Base-by-base conservation (phyloP, 371 early-diverging fungal genomes). In the Rhizopus microsporus region DNA sequence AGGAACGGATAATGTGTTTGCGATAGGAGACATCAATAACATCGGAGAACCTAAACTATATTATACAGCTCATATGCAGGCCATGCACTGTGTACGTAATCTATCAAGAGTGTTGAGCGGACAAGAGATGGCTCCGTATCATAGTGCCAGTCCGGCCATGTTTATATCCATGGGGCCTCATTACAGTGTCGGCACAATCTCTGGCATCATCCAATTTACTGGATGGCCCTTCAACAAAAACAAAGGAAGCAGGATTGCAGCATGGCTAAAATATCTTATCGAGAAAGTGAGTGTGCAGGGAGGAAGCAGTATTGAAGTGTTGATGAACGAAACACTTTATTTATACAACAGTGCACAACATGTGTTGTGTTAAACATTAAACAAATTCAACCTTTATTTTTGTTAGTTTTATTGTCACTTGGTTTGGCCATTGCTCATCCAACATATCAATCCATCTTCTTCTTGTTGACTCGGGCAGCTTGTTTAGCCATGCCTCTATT, bases 371-470 rank as follows among this genome's bases (percentile, higher is more conserved):
- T 39, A 8, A 39, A 39, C 23, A 23, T 29, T 50, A 34, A 50
- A 37, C 4, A 46, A 77, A 75, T n/a, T 68, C 68, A 54, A 78
- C 66, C 42, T 71, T 75, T 44, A 78, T 66, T 48, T 67, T 58
- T 10, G 75, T 78, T 58, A 75, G 62, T 42, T 72, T 61, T n/a
- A 73, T 62, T 12, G 69, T 60, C 48, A 78, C 69, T 66, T 77
- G 74, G 62, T 73, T 67, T 23, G 74, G 71, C 75, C 75, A 78
- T 29, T 60, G 46, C 57, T 78, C 74, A 44, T 69, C 62, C 39
- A 78, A 30, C 71, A 78, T 73, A 53, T 78, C 75, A 47, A 78
- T 54, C 78, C 78, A 78, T 44, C 64, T 68, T 35, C 74, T 65
- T 48, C 75, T 63, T 29, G 69, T 69, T 0, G 57, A 61, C 29